Base-by-base conservation (phyloP, 495 filamentous ascomycete genomes). In the Letharia columbiana region DNA sequence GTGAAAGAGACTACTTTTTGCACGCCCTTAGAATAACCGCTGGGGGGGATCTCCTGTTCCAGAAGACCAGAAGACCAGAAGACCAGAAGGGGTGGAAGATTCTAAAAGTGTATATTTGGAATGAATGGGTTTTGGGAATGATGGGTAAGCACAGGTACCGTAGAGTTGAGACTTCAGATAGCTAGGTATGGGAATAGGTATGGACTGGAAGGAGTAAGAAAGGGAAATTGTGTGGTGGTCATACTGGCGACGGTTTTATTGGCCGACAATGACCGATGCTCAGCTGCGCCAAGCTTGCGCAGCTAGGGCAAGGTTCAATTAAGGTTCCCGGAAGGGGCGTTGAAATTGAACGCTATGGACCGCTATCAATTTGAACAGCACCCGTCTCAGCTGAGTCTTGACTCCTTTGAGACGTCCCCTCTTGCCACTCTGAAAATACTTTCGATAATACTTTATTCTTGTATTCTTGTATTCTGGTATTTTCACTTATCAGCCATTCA, bases 261-360 rank as follows among this genome's bases (percentile, higher is more conserved):
- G 50, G 50, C 50, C 50, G 50, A 54, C 50, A 33, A 5, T 28
- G 23, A 28, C 23, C 23, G 23, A 28, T 28, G 23, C 23, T 28
- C 23, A 39, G 8, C 37, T 39, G 37, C 37, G 37, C 37, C 23
- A 28, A 28, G 23, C 23, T 28, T 28, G 23, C 23, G 37, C 37
- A 39, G 37, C 37, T 42, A 42, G 40, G 40, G 50, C n/a, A 54
- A 57, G 54, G 54, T 18, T 57, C 33, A 57, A 57, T 35, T 57
- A 57, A 57, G 54, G 54, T 57, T 57, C 12, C 54, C 54, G 54
- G 54, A 57, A 18, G 54, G 33, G 54, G 54, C 54, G 54, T 18
- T 56, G 28, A 8, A 15, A 33, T 18, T 56, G 28, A 8, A 15
- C 28, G 52, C 31, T 56, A 4, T 39, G 37, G 37, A 39, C 37